phyloP scores from a whole-genome alignment of 768 basidiomycete species.

The Inosperma sp. region DNA sequence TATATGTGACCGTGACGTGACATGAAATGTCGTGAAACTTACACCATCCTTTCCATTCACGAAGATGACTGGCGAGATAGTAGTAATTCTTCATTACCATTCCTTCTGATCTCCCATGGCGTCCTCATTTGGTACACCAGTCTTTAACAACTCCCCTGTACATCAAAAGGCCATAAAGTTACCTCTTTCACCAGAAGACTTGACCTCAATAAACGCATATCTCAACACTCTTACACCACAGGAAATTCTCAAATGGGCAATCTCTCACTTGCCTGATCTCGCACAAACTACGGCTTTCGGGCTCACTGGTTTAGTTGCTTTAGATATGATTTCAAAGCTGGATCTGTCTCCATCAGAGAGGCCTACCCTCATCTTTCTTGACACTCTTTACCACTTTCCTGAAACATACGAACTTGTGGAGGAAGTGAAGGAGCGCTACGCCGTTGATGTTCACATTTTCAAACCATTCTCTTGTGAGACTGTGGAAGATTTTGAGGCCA shows the following conservation, averaged over 20 bases:
- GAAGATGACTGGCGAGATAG: no score
- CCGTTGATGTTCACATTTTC: constrained; percentile 69
- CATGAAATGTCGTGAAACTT: no score
- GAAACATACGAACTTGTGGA: constrained; percentile 90
- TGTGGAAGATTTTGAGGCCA: constrained; percentile 69
- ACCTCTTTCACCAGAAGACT: constrained; percentile 54
- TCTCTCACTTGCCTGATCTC: constrained; percentile 71
- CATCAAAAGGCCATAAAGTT: neutral
- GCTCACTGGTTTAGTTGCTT: constrained; percentile 87
- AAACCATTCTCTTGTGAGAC: constrained; percentile 68
- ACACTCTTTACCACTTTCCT: constrained; percentile 93
- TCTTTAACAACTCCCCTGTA: no score
- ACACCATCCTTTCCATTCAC: no score
- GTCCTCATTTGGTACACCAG: no score
- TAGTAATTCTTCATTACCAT: no score
- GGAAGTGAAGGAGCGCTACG: constrained; percentile 73
- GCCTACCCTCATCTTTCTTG: constrained; percentile 91
- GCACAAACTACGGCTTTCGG: constrained; percentile 98
- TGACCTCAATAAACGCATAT: constrained; percentile 67
- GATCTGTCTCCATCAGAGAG: constrained; percentile 38
- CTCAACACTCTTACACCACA: constrained; percentile 71
- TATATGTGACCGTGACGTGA: no score
- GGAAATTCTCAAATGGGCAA: constrained; percentile 82
- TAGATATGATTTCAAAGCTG: constrained; percentile 91
- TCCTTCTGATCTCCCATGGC: no score